These are phyloP conservation scores for Malus hybrid DNA, from an alignment of 331 rosid species.

Conservation along the genomic window DNA sequence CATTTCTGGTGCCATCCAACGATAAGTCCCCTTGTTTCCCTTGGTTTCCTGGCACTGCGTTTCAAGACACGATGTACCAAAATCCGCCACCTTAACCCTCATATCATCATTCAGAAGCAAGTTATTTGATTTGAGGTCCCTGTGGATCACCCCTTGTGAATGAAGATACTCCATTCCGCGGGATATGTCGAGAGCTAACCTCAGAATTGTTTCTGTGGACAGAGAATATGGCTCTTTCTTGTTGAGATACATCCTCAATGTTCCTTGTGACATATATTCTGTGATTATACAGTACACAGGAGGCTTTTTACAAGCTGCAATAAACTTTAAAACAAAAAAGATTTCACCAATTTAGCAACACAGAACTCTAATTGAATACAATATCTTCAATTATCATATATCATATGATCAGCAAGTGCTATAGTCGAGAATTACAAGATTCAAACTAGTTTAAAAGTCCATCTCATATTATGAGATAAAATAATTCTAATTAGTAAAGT, in stretches of 20 bases:
- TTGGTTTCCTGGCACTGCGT: constrained; percentile 74
- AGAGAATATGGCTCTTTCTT: constrained; percentile 98
- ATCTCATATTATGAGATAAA: neutral
- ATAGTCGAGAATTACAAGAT: neutral
- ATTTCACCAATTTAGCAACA: neutral
- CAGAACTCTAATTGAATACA: no score
- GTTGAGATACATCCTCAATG: constrained; percentile 94
- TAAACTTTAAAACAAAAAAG: constrained; percentile 41
- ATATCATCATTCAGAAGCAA: constrained; percentile 92
- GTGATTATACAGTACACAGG: constrained; percentile 95
- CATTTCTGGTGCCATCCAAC: constrained; percentile 99
- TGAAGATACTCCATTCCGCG: constrained; percentile 98
- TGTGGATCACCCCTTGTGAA: constrained; percentile 95
- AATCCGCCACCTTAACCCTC: constrained; percentile 98
- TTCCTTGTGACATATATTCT: constrained; percentile 99
- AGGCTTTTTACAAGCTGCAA: constrained; percentile 97
- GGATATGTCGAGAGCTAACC: constrained; percentile 95
- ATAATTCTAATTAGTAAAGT: neutral
- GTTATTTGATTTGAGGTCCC: constrained; percentile 87
- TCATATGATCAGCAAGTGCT: neutral
- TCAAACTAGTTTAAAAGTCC: neutral
- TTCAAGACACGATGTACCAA: constrained; percentile 95
- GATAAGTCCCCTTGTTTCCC: constrained; percentile 96
- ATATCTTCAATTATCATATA: neutral
- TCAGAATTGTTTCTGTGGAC: constrained; percentile 73